Conservation (phyloP, 2,329 filamentous ascomycete species). For the Monilinia laxa region DNA sequence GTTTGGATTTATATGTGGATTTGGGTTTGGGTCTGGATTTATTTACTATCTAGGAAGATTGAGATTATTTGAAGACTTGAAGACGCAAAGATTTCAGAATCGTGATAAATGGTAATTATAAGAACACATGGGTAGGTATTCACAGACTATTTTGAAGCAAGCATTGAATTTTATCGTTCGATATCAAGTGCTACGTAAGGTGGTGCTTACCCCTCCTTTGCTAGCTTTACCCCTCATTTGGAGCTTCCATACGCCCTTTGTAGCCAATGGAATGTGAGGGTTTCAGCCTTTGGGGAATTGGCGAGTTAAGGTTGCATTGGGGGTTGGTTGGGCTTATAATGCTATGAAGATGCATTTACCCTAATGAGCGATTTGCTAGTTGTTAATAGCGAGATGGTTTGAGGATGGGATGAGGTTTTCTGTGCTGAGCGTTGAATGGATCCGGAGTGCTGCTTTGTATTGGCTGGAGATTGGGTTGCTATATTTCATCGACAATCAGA, state of each 20-base stretch:
- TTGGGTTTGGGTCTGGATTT: neutral
- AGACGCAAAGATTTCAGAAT: no score
- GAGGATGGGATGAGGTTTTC: no score
- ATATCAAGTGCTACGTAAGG: neutral
- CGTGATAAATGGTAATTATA: neutral
- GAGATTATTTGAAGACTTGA: no score
- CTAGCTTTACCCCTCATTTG: slow-evolving; percentile 20
- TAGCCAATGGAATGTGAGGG: neutral
- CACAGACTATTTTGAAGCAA: neutral
- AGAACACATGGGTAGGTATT: neutral
- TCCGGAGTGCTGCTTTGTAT: no score
- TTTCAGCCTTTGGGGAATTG: slow-evolving; percentile 1
- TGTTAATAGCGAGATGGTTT: neutral
- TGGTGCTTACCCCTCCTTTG: slow-evolving; percentile 18
- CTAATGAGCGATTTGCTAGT: neutral
- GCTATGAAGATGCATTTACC: neutral
- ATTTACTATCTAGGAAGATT: neutral
- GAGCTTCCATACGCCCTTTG: neutral
- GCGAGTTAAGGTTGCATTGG: neutral
- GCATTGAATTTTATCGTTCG: slow-evolving; percentile 5
- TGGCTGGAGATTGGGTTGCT: neutral
- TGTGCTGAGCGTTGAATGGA: no score
- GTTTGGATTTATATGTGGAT: neutral
- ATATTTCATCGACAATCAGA: neutral
- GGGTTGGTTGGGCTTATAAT: neutral